Evolutionary conservation across 257 asterid genomes (phyloP), one percentile per base, ranked within the genome.

Genomic region (Petrea volubilis): DNA sequence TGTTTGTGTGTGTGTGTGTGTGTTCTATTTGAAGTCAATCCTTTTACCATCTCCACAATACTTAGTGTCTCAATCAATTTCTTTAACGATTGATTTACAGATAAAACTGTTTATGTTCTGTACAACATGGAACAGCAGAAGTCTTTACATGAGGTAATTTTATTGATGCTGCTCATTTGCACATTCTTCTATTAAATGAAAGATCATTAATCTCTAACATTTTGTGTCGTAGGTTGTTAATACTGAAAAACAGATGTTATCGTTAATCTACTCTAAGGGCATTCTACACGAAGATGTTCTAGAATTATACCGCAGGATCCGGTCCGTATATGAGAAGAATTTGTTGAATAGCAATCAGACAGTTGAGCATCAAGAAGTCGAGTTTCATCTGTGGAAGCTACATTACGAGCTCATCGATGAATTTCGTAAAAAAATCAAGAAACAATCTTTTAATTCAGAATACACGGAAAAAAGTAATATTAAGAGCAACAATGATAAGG

Each of bases 381-480:
- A 93, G 72, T 88, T 80, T 78, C 81, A 82, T 65, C 59, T 91
- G 68, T 91, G 98, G 98, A 93, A 86, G 85, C 87, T 93, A 40
- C 97, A 93, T 67, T 91, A 93, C 36, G 85, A 82, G 84, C 98
- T 89, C 80, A 91, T 91, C 13, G 88, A 87, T 31, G 98, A 84
- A 79, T 91, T 87, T 29, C 97, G 98, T 49, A 91, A 83, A 83
- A 75, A 80, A 75, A 73, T 80, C 15, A 79, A 81, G 57, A 86
- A 76, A 38, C 64, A 24, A 57, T 78, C 87, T 5, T 29, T 41
- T 5, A 74, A 73, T 73, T 74, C 72, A 12, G 89, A 81, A 49
- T 68, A 24, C 68, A 58, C 17, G 38, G 77, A 73, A 27, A 82
- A 66, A n/a, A 18, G 36, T 40, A 71, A 71, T 61, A 65, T 79